Percentiles rank a stretch among this genome's conserved stretches.
Conservation (phyloP, 768 basidiomycete genomes). For the Amanita thiersii region DNA sequence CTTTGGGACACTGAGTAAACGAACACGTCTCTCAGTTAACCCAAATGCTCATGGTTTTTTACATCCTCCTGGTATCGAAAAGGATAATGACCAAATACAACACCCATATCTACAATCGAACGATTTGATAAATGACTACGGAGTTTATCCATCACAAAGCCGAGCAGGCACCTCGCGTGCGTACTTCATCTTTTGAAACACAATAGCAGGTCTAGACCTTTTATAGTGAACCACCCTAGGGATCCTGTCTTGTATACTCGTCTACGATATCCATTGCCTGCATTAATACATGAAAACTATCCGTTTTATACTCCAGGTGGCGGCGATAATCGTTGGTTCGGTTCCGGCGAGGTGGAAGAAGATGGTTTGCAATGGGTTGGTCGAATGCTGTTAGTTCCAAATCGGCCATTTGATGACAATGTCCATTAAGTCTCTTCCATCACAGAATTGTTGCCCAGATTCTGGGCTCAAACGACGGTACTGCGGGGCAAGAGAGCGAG, state of each 20-base stretch:
- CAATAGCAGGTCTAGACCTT: constrained; percentile 5
- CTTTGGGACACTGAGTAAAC: constrained; percentile 57
- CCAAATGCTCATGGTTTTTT: constrained; percentile 60
- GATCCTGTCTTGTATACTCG: constrained; percentile 28
- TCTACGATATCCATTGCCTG: constrained; percentile 51
- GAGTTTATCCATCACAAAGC: constrained; percentile 32
- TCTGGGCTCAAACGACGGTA: constrained; percentile 32
- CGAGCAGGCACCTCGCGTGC: constrained; percentile 23
- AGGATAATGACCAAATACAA: constrained; percentile 12
- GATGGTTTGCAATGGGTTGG: constrained; percentile 70
- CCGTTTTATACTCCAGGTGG: constrained; percentile 70
- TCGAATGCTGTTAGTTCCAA: constrained; percentile 61
- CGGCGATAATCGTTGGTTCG: constrained; percentile 56
- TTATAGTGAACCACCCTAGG: constrained; percentile 20
- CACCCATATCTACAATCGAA: not conserved
- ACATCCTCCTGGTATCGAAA: constrained; percentile 57
- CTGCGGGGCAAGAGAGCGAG: constrained; percentile 27
- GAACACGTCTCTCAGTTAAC: constrained; percentile 51
- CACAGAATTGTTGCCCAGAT: constrained; percentile 59
- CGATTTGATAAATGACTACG: constrained; percentile 30
- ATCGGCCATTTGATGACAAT: not conserved
- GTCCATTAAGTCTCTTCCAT: not conserved
- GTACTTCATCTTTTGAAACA: constrained; percentile 5
- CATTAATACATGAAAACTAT: constrained; percentile 48
- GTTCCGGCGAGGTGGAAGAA: constrained; percentile 41